These are phyloP conservation scores for Theileria sp. DNA, from an alignment of 169 alveolate species.

Conservation along the genomic window DNA sequence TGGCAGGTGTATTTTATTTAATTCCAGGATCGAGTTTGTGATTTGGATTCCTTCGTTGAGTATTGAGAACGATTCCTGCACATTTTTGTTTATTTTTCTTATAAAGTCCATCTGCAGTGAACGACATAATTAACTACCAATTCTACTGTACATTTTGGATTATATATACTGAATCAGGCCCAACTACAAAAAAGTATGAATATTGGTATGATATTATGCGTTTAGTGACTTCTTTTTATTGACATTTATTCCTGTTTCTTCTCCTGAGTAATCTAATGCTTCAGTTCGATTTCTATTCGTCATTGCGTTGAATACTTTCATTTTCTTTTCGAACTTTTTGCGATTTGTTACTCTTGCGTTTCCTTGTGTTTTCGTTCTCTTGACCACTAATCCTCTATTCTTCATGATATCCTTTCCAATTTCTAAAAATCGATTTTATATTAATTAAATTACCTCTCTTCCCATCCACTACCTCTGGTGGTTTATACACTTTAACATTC, in stretches of 20 bases:
- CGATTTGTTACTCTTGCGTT: constrained; percentile 91
- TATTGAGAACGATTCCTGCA: constrained; percentile 58
- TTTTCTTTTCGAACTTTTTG: constrained; percentile 83
- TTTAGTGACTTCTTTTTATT: constrained; percentile 78
- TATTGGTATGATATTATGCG: constrained; percentile 16
- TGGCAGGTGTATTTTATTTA: constrained; percentile 44
- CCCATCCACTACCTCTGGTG: constrained; percentile 28
- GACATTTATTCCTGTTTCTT: constrained; percentile 79
- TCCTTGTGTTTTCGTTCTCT: constrained; percentile 90
- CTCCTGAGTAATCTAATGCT: constrained; percentile 80
- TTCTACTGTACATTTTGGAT: constrained; percentile 1
- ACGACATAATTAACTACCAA: background rate
- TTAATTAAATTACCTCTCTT: constrained; percentile 42
- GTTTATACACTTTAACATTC: constrained; percentile 2
- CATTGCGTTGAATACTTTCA: constrained; percentile 71
- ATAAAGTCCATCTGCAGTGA: constrained; percentile 40
- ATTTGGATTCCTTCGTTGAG: constrained; percentile 64
- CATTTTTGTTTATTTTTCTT: constrained; percentile 51
- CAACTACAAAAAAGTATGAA: background rate
- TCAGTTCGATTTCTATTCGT: constrained; percentile 67
- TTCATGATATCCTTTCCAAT: constrained; percentile 79
- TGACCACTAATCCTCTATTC: constrained; percentile 87
- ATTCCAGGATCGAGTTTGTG: constrained; percentile 46
- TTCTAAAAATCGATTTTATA: constrained; percentile 28
- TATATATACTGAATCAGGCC: background rate